Conservation (phyloP, 192 early-diverging fungal species). For the Coemansia sp. region DNA sequence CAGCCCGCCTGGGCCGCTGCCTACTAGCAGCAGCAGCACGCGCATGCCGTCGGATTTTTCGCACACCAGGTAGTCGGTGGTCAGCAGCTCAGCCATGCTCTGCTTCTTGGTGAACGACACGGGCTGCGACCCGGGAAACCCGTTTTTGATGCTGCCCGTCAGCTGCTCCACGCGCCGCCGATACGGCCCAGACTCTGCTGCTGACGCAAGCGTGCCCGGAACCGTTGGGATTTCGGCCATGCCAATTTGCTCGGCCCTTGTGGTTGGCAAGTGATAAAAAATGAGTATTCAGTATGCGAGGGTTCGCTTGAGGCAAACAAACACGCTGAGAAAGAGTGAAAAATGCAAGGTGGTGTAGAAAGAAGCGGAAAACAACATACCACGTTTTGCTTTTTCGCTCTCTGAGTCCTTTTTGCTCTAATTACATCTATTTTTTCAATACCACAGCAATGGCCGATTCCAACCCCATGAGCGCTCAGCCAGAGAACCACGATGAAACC, state of each 20-base stretch:
- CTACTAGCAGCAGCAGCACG: slow-evolving; percentile 57
- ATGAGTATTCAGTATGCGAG: background rate
- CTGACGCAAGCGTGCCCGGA: too few species aligned
- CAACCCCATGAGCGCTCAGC: too few species aligned
- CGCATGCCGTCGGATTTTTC: slow-evolving; percentile 85
- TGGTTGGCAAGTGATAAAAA: background rate
- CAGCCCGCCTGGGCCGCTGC: background rate
- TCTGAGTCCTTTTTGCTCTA: too few species aligned
- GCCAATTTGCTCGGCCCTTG: too few species aligned
- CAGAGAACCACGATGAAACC: too few species aligned
- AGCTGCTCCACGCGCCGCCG: too few species aligned
- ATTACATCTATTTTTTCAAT: too few species aligned
- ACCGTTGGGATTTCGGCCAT: too few species aligned
- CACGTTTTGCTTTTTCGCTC: too few species aligned
- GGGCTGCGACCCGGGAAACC: slow-evolving; percentile 45
- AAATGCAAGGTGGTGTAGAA: background rate
- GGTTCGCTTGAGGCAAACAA: background rate
- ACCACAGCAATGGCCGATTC: too few species aligned
- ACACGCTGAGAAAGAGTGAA: background rate
- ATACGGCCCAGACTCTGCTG: too few species aligned
- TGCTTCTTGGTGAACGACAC: slow-evolving; percentile 31
- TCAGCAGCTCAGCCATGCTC: slow-evolving; percentile 15
- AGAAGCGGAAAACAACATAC: too few species aligned
- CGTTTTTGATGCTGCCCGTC: background rate
- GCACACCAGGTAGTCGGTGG: slow-evolving; percentile 65